phyloP scores from a whole-genome alignment of 352 stramenopile species.

The Thraustotheca clavata region DNA sequence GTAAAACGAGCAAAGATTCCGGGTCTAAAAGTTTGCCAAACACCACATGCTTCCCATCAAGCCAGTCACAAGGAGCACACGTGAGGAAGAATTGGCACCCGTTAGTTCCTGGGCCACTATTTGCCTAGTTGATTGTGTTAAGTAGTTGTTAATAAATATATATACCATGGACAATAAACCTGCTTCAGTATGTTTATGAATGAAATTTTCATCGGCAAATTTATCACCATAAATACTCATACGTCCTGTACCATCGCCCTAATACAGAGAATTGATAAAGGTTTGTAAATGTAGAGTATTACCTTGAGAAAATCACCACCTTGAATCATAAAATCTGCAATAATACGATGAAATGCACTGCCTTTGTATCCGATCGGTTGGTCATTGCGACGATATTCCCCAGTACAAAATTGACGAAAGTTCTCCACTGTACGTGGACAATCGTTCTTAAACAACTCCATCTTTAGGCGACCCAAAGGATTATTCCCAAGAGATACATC shows the following conservation, averaged over 20 bases:
- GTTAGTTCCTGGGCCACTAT: constrained; percentile 92
- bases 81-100: constrained; percentile 95
- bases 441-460: constrained; percentile 95
- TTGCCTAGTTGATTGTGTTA: constrained; percentile 48
- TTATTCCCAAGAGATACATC: constrained; percentile 87
- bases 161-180: constrained; percentile 82
- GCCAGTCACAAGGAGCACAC: constrained; percentile 88
- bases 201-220: constrained; percentile 77
- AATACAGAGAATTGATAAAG: neutral
- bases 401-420: constrained; percentile 96
- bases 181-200: constrained; percentile 72
- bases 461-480: constrained; percentile 85
- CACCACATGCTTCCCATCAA: constrained; percentile 96
- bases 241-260: constrained; percentile 72
- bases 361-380: constrained; percentile 85
- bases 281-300: neutral
- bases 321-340: constrained; percentile 89
- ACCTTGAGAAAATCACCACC: constrained; percentile 83
- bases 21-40: constrained; percentile 91
- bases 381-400: constrained; percentile 85
- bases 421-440: constrained; percentile 96
- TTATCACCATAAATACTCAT: constrained; percentile 86
- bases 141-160: neutral
- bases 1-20: constrained; percentile 74
- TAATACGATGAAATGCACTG: constrained; percentile 81